Base-by-base conservation (phyloP, 371 early-diverging fungal species). In the Mucor circinelloides region DNA sequence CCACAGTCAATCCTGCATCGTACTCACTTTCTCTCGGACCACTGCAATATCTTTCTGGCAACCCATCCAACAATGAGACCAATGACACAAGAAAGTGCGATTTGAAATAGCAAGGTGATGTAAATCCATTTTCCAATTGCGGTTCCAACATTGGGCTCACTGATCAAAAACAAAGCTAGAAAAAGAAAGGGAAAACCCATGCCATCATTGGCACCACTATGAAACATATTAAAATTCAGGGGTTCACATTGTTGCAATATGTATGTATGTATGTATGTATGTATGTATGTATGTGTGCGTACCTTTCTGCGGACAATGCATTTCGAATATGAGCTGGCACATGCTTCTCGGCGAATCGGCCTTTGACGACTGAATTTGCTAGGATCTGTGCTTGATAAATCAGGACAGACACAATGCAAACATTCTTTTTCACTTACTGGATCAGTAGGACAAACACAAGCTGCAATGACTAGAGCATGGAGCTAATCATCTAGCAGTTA, bases 381-480 rank as follows among this genome's bases (percentile, higher is more conserved):
- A 99, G 77, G 23, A 99, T 83, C 87, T 87, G 54, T 44, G 30
- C 68, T 23, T 4, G 23, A 7, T 34, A 30, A 3, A 12, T 44
- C 25, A 60, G 17, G 5, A 27, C 17, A 36, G 6, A 21, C 17
- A 30, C 13, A 32, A 31, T 13, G 10, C 10, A 17, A 0, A 32
- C 19, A 6, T 3, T 15, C 0, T 30, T 9, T 23, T 42, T 3
- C 19, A 64, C 78, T 74, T 81, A 87, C 96, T 1, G 99, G 98
- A 81, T 99, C 99, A 0, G 99, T 99, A 1, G 98, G 98, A 6
- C 97, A 93, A 8, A 96, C 77, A 66, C 95, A 95, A 0, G 97
- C 94, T 10, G 93, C 95, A 55, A 98, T 84, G 5, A 95, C 82
- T 27, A 96, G 79, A 0, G 90, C 76, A 62, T 92, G 90, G 5